A percentile compares a stretch with the other conserved stretches of the same genome.
These are phyloP conservation scores for Trichothecium roseum DNA, from an alignment of 2,329 filamentous ascomycete genomes.

Conservation along the genomic window DNA sequence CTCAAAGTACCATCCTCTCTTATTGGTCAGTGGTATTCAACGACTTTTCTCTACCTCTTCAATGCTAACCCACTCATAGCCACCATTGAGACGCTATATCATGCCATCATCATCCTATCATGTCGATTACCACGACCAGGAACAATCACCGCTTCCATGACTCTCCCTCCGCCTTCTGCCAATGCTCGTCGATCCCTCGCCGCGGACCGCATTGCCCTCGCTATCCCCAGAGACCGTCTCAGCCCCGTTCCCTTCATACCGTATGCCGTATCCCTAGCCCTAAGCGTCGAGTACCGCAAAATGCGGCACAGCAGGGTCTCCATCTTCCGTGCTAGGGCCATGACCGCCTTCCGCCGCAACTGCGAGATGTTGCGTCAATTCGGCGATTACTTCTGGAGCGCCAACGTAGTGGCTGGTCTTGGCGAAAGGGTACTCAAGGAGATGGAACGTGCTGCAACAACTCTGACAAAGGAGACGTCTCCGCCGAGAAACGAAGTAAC, in stretches of 20 bases:
- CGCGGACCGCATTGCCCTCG: conserved; percentile 45
- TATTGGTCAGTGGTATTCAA: conserved; percentile 28
- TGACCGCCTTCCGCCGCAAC: conserved; percentile 42
- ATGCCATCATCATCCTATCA: conserved; percentile 52
- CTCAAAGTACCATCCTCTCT: conserved; percentile 36
- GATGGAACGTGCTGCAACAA: conserved; percentile 43
- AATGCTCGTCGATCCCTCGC: conserved; percentile 48
- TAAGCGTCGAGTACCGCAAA: conserved; percentile 53
- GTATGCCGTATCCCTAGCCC: conserved; percentile 49
- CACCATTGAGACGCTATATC: conserved; percentile 53
- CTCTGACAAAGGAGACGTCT: conserved; percentile 25
- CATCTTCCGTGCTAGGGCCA: conserved; percentile 46
- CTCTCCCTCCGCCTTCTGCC: conserved; percentile 33
- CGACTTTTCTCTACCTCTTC: neutral
- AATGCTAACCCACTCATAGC: conserved; percentile 25
- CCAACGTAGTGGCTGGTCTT: conserved; percentile 41
- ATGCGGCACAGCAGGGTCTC: conserved; percentile 51
- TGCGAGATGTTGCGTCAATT: conserved; percentile 41
- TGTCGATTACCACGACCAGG: conserved; percentile 40
- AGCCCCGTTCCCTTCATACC: conserved; percentile 49
- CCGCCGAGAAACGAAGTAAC: conserved; percentile 9
- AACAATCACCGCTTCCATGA: conserved; percentile 26
- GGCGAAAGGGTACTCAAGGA: conserved; percentile 45
- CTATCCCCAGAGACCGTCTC: conserved; percentile 39
- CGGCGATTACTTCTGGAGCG: conserved; percentile 48